Evolutionary conservation across 2,329 filamentous ascomycete genomes (phyloP).

Genomic region (Alternaria conjuncta): DNA sequence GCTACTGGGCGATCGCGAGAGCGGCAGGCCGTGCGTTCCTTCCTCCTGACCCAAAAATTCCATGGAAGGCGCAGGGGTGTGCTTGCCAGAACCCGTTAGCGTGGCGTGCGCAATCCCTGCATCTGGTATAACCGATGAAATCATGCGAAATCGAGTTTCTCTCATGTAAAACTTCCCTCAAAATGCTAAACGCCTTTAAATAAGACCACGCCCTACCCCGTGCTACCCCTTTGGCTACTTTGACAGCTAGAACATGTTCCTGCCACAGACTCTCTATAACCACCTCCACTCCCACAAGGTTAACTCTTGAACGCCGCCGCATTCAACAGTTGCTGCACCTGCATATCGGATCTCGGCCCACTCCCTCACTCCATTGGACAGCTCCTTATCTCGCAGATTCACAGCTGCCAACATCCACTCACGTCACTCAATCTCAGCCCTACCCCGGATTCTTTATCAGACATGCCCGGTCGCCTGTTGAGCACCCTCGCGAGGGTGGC

Average conservation of each 20-base stretch:
- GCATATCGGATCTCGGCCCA: conserved; percentile 24
- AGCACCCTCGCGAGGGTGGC: conserved; percentile 41
- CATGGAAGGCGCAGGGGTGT: conserved; percentile 26
- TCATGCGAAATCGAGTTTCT: conserved; percentile 40
- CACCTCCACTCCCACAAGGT: conserved; percentile 46
- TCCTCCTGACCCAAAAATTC: conserved; percentile 45
- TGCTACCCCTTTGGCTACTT: neutral
- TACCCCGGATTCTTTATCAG: conserved; percentile 40
- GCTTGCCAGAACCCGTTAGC: conserved; percentile 27
- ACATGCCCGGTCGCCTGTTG: conserved; percentile 47
- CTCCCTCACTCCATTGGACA: conserved; percentile 24
- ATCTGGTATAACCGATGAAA: conserved; percentile 32
- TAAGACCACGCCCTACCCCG: conserved; percentile 26
- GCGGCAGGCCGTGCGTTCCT: conserved; percentile 36
- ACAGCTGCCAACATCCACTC: conserved; percentile 15
- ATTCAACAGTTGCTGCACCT: conserved; percentile 13
- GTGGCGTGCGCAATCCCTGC: conserved; percentile 33
- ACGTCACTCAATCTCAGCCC: conserved; percentile 22
- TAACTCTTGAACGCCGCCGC: conserved; percentile 31
- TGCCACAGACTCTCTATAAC: conserved; percentile 37
- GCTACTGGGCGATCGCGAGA: conserved; percentile 36
- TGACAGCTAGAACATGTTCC: conserved; percentile 37
- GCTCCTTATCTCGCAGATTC: conserved; percentile 22
- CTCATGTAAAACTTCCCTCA: conserved; percentile 34
- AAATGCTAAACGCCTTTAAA: conserved; percentile 19